A percentile compares a stretch with the other conserved stretches of the same genome.
These are phyloP conservation scores for Hypoxylon trugodes DNA, from an alignment of 495 filamentous ascomycete genomes.

Conservation along the genomic window DNA sequence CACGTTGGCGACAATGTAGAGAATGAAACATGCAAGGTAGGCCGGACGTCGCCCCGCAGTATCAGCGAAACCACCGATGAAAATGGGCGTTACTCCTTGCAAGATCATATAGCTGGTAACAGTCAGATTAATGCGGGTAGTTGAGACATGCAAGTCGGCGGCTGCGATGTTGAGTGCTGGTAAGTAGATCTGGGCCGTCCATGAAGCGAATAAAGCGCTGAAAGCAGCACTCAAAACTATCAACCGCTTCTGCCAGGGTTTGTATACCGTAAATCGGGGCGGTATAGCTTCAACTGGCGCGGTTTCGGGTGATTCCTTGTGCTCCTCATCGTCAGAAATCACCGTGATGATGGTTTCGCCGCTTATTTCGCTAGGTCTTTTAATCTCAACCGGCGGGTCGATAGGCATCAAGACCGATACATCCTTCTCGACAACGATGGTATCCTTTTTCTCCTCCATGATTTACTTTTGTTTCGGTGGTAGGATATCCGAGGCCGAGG, in stretches of 20 bases:
- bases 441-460: slow-evolving; percentile 28
- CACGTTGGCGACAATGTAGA: slow-evolving; percentile 66
- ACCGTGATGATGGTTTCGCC: slow-evolving; percentile 14
- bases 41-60: slow-evolving; percentile 61
- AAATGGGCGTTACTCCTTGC: slow-evolving; percentile 65
- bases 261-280: slow-evolving; percentile 62
- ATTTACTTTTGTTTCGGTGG: slow-evolving; percentile 1
- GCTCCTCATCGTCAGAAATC: not conserved
- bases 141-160: slow-evolving; percentile 59
- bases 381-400: not conserved
- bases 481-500: slow-evolving; percentile 9
- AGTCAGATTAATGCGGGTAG: slow-evolving; percentile 66
- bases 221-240: slow-evolving; percentile 68
- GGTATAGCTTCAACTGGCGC: slow-evolving; percentile 42
- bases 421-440: slow-evolving; percentile 29
- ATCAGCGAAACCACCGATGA: slow-evolving; percentile 66
- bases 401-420: slow-evolving; percentile 1
- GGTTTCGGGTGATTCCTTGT: slow-evolving; percentile 19
- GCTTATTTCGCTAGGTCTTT: slow-evolving; percentile 15
- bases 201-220: slow-evolving; percentile 71
- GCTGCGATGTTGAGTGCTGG: slow-evolving; percentile 68
- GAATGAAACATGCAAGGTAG: slow-evolving; percentile 61
- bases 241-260: slow-evolving; percentile 62
- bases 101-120: slow-evolving; percentile 69
- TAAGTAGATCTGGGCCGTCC: slow-evolving; percentile 75